phyloP scores from a whole-genome alignment of 495 filamentous ascomycete species.

The Penicillium daleae region DNA sequence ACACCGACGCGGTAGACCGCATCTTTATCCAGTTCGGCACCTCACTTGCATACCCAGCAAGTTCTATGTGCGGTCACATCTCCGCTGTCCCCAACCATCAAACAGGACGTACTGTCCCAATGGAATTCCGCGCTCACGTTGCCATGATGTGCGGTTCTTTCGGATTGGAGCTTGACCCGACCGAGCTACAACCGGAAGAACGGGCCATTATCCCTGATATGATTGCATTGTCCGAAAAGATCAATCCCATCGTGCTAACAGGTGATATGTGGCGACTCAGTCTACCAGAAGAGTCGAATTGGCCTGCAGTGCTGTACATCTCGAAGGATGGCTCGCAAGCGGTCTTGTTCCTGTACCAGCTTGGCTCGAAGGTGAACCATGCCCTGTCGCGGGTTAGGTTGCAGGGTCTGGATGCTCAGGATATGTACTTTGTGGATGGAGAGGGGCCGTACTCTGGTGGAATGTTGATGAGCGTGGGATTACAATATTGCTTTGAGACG shows the following conservation, averaged over 20 bases:
- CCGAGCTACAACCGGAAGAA: neutral
- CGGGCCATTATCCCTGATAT: neutral
- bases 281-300: neutral
- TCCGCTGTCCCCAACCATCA: neutral
- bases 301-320: neutral
- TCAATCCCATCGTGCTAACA: neutral
- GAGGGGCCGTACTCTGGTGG: neutral
- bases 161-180: neutral
- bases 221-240: neutral
- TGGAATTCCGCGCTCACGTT: neutral
- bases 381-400: neutral
- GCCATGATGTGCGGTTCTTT: neutral
- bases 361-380: slow-evolving; percentile 1
- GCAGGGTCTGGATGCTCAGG: neutral
- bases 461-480: neutral
- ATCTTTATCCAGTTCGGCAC: slow-evolving; percentile 1
- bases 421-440: neutral
- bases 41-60: neutral
- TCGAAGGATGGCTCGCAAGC: neutral
- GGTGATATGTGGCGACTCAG: neutral
- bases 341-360: neutral
- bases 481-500: neutral
- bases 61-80: neutral
- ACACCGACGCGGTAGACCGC: neutral
- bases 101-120: neutral